These are phyloP conservation scores for Phaffia australis DNA, from an alignment of 768 basidiomycete species.

Conservation along the genomic window DNA sequence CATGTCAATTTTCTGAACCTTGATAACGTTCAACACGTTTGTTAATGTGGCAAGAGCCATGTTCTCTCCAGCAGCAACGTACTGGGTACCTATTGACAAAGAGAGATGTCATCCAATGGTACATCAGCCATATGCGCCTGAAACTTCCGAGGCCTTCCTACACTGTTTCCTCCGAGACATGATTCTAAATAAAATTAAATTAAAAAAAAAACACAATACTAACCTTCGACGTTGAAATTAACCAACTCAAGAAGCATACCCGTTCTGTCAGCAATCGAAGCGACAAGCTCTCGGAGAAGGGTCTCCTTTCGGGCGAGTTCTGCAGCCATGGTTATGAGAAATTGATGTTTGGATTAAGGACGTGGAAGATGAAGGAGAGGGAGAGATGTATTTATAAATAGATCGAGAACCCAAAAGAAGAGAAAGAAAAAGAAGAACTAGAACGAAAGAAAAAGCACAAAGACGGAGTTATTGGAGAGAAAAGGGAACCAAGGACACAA, in stretches of 20 bases:
- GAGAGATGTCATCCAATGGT: neutral
- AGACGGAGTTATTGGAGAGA: neutral
- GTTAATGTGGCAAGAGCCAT: conserved; percentile 86
- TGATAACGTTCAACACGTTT: conserved; percentile 91
- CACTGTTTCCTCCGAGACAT: neutral
- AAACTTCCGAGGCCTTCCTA: conserved; percentile 6
- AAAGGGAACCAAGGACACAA: neutral
- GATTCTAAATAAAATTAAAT: neutral
- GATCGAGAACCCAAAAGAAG: neutral
- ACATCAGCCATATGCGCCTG: neutral
- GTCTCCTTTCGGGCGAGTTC: conserved; percentile 52
- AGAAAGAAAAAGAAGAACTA: neutral
- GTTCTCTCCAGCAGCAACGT: conserved; percentile 95
- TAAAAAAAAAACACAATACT: conserved; percentile 37
- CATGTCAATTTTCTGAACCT: conserved; percentile 90
- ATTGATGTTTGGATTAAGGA: neutral
- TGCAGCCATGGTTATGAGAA: conserved; percentile 6
- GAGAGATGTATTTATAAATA: conserved; percentile 44
- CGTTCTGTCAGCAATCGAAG: conserved; percentile 66
- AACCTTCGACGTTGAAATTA: conserved; percentile 76
- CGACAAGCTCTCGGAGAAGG: conserved; percentile 93
- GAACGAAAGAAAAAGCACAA: neutral
- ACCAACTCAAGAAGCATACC: conserved; percentile 89
- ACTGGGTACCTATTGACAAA: conserved; percentile 48
- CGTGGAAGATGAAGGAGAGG: neutral